phyloP scores from a whole-genome alignment of 2,329 filamentous ascomycete genomes.

The Lecanosticta acicola region DNA sequence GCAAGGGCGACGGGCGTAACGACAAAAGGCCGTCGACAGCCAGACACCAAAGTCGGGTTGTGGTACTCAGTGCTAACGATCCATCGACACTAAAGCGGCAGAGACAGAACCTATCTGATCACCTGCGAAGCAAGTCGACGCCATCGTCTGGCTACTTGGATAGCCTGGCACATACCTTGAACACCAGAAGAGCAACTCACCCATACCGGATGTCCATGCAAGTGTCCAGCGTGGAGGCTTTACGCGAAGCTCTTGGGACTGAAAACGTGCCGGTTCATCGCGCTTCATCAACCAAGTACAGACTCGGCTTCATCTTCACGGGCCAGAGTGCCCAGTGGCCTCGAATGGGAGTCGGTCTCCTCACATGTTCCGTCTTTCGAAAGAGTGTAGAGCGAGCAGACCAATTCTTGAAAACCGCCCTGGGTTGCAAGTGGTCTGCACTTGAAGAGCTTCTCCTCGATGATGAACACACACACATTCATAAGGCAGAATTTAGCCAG shows the following conservation, averaged over 20 bases:
- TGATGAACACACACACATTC: constrained; percentile 30
- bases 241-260: constrained; percentile 12
- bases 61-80: too few species aligned
- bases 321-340: constrained; percentile 18
- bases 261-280: too few species aligned
- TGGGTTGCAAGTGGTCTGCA: constrained; percentile 25
- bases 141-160: too few species aligned
- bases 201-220: background rate
- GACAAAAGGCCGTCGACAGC: too few species aligned
- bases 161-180: too few species aligned
- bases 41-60: too few species aligned
- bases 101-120: too few species aligned
- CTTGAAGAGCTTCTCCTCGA: constrained; percentile 41
- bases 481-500: constrained; percentile 40
- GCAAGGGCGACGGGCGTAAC: too few species aligned
- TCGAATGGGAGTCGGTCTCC: constrained; percentile 16
- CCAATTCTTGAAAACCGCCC: constrained; percentile 12
- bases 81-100: too few species aligned
- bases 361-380: constrained; percentile 9
- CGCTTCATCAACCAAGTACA: too few species aligned
- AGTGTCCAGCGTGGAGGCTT: background rate
- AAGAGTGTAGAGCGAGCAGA: constrained; percentile 19
- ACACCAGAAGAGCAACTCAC: background rate
- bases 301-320: too few species aligned
- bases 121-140: too few species aligned